Conservation (phyloP, 2,329 filamentous ascomycete species). For the Diaporthe velutina region DNA sequence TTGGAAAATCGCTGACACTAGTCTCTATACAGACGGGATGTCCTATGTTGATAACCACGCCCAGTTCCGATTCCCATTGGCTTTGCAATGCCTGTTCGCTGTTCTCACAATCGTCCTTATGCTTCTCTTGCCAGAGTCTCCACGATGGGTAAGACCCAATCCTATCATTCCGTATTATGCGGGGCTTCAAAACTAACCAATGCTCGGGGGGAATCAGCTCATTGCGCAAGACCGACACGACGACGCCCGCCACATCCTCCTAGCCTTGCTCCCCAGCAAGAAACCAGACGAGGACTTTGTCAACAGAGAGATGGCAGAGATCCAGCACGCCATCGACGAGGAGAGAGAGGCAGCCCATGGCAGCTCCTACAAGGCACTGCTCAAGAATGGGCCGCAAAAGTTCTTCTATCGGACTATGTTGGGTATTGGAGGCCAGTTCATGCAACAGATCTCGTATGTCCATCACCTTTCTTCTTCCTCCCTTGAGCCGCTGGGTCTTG, state of each 20-base stretch:
- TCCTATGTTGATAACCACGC: conserved; percentile 51
- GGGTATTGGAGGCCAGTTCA: conserved; percentile 46
- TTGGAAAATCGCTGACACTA: not conserved
- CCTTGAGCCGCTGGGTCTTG: not conserved
- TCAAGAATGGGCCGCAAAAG: conserved; percentile 52
- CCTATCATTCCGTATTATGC: no score
- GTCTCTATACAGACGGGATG: conserved; percentile 23
- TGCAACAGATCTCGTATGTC: conserved; percentile 43
- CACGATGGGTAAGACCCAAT: conserved; percentile 13
- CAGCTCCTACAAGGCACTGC: conserved; percentile 50
- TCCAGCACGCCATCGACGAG: conserved; percentile 55
- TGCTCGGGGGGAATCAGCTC: not conserved
- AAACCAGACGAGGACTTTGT: conserved; percentile 46
- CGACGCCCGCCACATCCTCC: conserved; percentile 47
- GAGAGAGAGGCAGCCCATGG: conserved; percentile 53
- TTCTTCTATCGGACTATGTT: conserved; percentile 52
- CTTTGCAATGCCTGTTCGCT: conserved; percentile 58
- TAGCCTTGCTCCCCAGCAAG: conserved; percentile 49
- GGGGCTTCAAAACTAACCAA: not conserved
- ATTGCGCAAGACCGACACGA: conserved; percentile 30
- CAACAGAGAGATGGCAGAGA: conserved; percentile 50
- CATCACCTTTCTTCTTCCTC: not conserved
- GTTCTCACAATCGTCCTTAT: conserved; percentile 51
- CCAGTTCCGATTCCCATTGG: conserved; percentile 60
- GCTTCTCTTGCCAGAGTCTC: conserved; percentile 48